Conservation (phyloP, 331 rosid genomes). For the Rhamnella rubrinervis region DNA sequence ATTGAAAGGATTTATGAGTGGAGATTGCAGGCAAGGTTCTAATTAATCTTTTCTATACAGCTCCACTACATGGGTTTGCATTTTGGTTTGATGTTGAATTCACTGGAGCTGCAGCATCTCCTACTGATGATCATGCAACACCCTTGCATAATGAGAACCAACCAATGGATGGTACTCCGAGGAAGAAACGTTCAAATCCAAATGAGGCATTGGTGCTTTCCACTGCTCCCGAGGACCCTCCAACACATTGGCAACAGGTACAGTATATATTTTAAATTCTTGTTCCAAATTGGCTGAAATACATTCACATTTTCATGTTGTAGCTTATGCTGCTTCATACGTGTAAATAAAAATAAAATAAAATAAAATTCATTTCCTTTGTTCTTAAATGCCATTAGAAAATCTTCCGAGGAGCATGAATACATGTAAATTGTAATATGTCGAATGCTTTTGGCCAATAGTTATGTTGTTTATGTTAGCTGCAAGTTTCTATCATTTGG, state of each 20-base stretch:
- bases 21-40: neutral
- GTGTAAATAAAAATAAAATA: neutral
- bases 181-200: slow-evolving; percentile 78
- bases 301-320: neutral
- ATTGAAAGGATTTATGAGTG: neutral
- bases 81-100: slow-evolving; percentile 99
- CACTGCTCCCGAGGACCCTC: slow-evolving; percentile 99
- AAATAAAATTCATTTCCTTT: too few species aligned
- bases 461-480: too few species aligned
- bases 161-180: slow-evolving; percentile 59
- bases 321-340: slow-evolving; percentile 5
- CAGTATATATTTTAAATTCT: neutral
- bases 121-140: slow-evolving; percentile 34
- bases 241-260: slow-evolving; percentile 99
- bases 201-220: slow-evolving; percentile 74
- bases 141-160: slow-evolving; percentile 41
- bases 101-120: slow-evolving; percentile 57
- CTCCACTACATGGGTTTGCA: slow-evolving; percentile 98
- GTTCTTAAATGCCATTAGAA: too few species aligned
- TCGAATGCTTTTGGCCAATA: too few species aligned
- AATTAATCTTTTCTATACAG: slow-evolving; percentile 42
- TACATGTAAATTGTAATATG: too few species aligned
- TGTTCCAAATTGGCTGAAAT: neutral
- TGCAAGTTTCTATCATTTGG: too few species aligned
- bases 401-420: too few species aligned